Evolutionary conservation across 345 rosid species (phyloP).

Genomic region (Clausena lansium): DNA sequence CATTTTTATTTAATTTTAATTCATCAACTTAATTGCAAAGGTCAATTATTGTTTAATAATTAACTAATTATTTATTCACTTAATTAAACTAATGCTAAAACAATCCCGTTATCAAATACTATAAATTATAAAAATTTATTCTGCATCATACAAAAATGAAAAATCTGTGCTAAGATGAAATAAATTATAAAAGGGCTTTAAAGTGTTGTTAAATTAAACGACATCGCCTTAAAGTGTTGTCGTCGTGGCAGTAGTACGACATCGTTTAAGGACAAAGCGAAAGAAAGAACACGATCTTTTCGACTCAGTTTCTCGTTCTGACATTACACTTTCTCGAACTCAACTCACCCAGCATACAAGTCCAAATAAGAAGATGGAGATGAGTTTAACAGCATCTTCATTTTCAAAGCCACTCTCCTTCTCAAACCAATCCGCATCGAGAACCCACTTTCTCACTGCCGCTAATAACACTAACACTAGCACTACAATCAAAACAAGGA

Average conservation of each 20-base stretch:
- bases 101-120: too few relatives aligned
- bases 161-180: too few relatives aligned
- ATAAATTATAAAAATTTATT: too few relatives aligned
- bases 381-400: slow-evolving; percentile 26
- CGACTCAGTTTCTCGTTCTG: neutral
- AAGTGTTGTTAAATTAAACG: neutral
- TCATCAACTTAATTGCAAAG: too few relatives aligned
- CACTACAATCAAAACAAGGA: slow-evolving; percentile 19
- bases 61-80: too few relatives aligned
- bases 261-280: neutral
- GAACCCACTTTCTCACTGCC: slow-evolving; percentile 20
- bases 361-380: slow-evolving; percentile 29
- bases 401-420: slow-evolving; percentile 30
- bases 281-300: neutral
- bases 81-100: too few relatives aligned
- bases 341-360: neutral
- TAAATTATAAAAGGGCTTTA: too few relatives aligned
- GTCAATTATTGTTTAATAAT: too few relatives aligned
- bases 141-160: too few relatives aligned
- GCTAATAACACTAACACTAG: neutral
- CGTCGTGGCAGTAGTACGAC: neutral
- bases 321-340: neutral
- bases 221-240: neutral
- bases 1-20: too few relatives aligned
- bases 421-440: slow-evolving; percentile 18